Percentiles rank a stretch among this genome's conserved stretches.
These are phyloP conservation scores for Cylindrotheca closterium DNA, from an alignment of 108 stramenopile species.

Conservation along the genomic window DNA sequence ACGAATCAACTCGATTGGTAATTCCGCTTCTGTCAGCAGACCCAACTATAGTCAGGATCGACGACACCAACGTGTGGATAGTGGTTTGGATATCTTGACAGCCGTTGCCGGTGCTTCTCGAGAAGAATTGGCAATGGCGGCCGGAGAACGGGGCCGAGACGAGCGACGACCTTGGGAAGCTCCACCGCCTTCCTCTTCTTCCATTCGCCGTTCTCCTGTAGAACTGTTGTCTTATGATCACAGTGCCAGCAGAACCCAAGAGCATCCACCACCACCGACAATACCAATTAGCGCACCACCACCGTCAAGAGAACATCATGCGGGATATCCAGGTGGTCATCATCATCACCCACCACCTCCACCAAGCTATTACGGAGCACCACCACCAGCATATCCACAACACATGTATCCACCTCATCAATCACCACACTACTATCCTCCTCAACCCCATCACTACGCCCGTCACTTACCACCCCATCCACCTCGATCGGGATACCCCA, in stretches of 20 bases:
- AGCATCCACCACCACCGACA: slow-evolving; percentile 5
- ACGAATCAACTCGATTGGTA: slow-evolving; percentile 65
- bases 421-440: slow-evolving; percentile 30
- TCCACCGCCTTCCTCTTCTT: too few species aligned
- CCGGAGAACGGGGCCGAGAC: slow-evolving; percentile 10
- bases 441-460: slow-evolving; percentile 16
- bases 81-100: slow-evolving; percentile 54
- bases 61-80: slow-evolving; percentile 48
- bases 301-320: slow-evolving; percentile 23
- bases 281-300: slow-evolving; percentile 15
- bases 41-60: slow-evolving; percentile 17
- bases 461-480: slow-evolving; percentile 18
- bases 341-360: slow-evolving; percentile 27
- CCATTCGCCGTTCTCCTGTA: slow-evolving; percentile 14
- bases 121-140: slow-evolving; percentile 47
- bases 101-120: slow-evolving; percentile 57
- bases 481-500: slow-evolving; percentile 30
- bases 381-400: slow-evolving; percentile 9
- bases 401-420: slow-evolving; percentile 15
- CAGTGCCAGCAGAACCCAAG: slow-evolving; percentile 3
- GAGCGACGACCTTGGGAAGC: slow-evolving; percentile 9
- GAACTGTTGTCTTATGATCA: slow-evolving; percentile 22
- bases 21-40: slow-evolving; percentile 34
- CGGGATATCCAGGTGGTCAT: slow-evolving; percentile 16
- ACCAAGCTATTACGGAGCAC: slow-evolving; percentile 8